A percentile compares a stretch with the other conserved stretches of the same genome.
phyloP scores from a whole-genome alignment of 192 early-diverging fungal genomes.

The Thoreauomyces humboldtii region DNA sequence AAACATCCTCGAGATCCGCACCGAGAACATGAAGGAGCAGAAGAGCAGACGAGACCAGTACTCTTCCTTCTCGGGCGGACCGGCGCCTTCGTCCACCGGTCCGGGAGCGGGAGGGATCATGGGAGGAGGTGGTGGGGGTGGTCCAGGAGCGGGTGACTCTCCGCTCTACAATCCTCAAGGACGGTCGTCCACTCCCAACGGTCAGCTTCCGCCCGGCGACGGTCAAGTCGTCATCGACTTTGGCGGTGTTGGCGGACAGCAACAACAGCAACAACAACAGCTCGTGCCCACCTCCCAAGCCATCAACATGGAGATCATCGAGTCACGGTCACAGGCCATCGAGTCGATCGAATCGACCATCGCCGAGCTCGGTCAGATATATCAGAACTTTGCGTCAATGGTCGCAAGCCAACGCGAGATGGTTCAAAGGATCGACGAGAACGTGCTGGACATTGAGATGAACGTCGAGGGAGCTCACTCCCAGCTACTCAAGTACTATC shows the following conservation, averaged over 20 bases:
- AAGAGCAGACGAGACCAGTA: slow-evolving; percentile 90
- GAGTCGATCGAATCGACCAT: slow-evolving; percentile 97
- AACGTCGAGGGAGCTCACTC: slow-evolving; percentile 88
- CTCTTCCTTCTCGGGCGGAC: slow-evolving; percentile 39
- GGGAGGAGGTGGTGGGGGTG: background rate
- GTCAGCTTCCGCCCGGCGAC: slow-evolving; percentile 7
- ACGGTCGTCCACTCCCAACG: slow-evolving; percentile 17
- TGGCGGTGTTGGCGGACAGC: slow-evolving; percentile 19
- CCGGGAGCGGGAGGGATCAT: slow-evolving; percentile 11
- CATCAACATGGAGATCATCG: slow-evolving; percentile 75
- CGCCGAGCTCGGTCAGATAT: slow-evolving; percentile 89
- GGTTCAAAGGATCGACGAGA: slow-evolving; percentile 91
- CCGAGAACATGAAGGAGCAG: slow-evolving; percentile 91
- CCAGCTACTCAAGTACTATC: slow-evolving; percentile 89
- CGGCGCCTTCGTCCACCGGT: background rate
- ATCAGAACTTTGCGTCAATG: slow-evolving; percentile 81
- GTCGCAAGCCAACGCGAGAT: slow-evolving; percentile 83
- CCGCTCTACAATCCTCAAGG: slow-evolving; percentile 65
- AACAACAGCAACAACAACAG: slow-evolving; percentile 55
- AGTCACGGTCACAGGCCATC: slow-evolving; percentile 86
- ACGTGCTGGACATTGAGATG: slow-evolving; percentile 86
- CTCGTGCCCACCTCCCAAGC: slow-evolving; percentile 52
- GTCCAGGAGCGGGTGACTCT: slow-evolving; percentile 18
- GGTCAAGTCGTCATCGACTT: slow-evolving; percentile 46
- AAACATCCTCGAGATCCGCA: slow-evolving; percentile 92